phyloP scores from a whole-genome alignment of 108 stramenopile species.

The Aureococcus anophagefferens region DNA sequence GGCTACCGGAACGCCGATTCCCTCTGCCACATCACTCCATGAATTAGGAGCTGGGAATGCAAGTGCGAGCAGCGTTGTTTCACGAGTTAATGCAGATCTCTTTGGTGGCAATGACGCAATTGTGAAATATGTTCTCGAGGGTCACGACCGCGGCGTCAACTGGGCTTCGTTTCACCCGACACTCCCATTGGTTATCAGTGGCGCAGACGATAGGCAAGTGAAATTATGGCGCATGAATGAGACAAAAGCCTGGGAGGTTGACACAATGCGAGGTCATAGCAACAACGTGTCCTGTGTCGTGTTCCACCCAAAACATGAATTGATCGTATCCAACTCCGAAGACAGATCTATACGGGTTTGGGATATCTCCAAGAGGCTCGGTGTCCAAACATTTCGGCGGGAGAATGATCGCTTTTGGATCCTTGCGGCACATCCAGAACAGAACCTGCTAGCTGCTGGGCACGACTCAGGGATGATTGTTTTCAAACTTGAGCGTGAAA shows the following conservation, averaged over 20 bases:
- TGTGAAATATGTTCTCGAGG: conserved; percentile 97
- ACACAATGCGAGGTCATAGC: conserved; percentile 95
- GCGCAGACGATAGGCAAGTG: conserved; percentile 97
- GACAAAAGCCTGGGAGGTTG: conserved; percentile 99
- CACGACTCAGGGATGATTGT: conserved; percentile 99
- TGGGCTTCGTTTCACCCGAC: conserved; percentile 99
- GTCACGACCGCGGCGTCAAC: conserved; percentile 98
- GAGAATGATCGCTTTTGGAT: conserved; percentile 98
- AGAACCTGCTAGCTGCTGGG: conserved; percentile 95
- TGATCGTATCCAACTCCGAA: conserved; percentile 93
- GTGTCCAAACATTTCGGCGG: conserved; percentile 94
- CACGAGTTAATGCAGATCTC: conserved; percentile 78
- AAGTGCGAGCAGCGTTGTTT: conserved; percentile 4
- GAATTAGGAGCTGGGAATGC: conserved; percentile 11
- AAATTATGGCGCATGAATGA: conserved; percentile 99
- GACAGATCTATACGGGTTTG: conserved; percentile 96
- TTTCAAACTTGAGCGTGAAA: conserved; percentile 95
- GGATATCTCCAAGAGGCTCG: conserved; percentile 93
- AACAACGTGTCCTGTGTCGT: conserved; percentile 97
- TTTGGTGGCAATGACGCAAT: conserved; percentile 98
- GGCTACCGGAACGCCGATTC: not conserved
- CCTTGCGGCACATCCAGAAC: conserved; percentile 75
- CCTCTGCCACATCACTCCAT: not conserved
- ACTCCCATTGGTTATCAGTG: conserved; percentile 85
- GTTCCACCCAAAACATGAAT: conserved; percentile 96